phyloP scores from a whole-genome alignment of 306 rosid species.

The Corylus heterophylla region DNA sequence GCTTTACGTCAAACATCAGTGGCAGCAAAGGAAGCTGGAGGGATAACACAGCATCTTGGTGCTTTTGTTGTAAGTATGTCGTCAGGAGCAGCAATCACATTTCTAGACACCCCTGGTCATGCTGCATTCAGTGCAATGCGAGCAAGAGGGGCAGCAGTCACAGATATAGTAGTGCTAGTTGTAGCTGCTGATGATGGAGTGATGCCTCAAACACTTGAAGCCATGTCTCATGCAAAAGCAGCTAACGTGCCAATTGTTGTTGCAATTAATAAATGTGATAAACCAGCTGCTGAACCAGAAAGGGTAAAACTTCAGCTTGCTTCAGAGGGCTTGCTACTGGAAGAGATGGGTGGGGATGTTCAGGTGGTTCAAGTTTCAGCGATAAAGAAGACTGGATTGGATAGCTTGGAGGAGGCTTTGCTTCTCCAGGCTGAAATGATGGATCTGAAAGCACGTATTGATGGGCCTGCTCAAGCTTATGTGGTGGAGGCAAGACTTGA shows the following conservation, averaged over 20 bases:
- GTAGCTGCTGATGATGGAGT: slow-evolving; percentile 99
- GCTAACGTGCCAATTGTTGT: slow-evolving; percentile 92
- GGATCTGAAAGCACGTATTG: slow-evolving; percentile 89
- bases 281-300: slow-evolving; percentile 93
- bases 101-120: slow-evolving; percentile 98
- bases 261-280: slow-evolving; percentile 96
- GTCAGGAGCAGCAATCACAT: slow-evolving; percentile 88
- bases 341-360: slow-evolving; percentile 97
- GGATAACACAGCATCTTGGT: slow-evolving; percentile 96
- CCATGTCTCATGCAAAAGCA: slow-evolving; percentile 86
- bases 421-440: slow-evolving; percentile 94
- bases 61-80: slow-evolving; percentile 91
- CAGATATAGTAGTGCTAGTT: slow-evolving; percentile 87
- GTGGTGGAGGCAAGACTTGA: slow-evolving; percentile 99
- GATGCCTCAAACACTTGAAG: slow-evolving; percentile 98
- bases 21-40: slow-evolving; percentile 95
- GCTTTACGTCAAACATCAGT: slow-evolving; percentile 92
- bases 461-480: slow-evolving; percentile 98
- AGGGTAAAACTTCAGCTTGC: slow-evolving; percentile 89
- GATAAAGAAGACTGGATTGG: slow-evolving; percentile 72
- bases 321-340: slow-evolving; percentile 86
- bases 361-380: slow-evolving; percentile 94
- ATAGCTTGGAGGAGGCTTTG: slow-evolving; percentile 77
- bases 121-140: slow-evolving; percentile 99
- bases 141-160: slow-evolving; percentile 95